Base-by-base conservation (phyloP, 208 protist genomes). In the Phytomonas francai region DNA sequence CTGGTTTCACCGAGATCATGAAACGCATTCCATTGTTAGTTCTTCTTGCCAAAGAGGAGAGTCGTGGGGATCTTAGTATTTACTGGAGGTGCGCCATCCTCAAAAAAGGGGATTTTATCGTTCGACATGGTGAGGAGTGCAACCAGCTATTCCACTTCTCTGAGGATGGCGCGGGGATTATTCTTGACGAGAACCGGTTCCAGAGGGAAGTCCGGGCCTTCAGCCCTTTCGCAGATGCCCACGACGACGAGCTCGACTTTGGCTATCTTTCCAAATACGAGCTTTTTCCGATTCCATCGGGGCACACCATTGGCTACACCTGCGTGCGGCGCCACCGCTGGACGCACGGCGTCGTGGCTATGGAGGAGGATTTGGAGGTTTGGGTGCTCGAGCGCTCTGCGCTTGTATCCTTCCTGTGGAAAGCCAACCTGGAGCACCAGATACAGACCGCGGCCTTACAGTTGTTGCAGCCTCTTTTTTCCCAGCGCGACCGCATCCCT, bases 291-390 rank as follows among this genome's bases (percentile, higher is more conserved):
- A 74, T 93, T 36, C 88, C 88, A 9, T 27, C 42, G 0, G 84
- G 83, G 3, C 81, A 83, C 57, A 79, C 76, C 3, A 68, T 89
- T n/a, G 88, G 88, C 45, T 94, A 89, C 76, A 91, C 85, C 28
- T 94, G 88, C 61, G 75, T 88, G 6, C 81, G 83, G n/a, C 73
- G 88, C 19, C 88, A 94, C 59, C 83, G 76, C 31, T 94, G 88
- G 88, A 72, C 75, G 51, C 79, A 71, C 65, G 84, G 70, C 60
- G 72, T 94, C 28, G 36, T 94, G 16, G 82, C 83, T 1, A 54
- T 89, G 9, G 85, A 89, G 51, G 76, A 85, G 59, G 58, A 74
- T 36, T 71, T 83, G 28, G 88, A 94, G 73, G 85, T 94, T 77
- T 91, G 84, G 78, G 83, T 89, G 67, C 45, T 94, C 30, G 83